Percentiles rank a stretch among this genome's conserved stretches.
Evolutionary conservation across 2,329 filamentous ascomycete species (phyloP).

Genomic region (Allantophomopsis lycopodina): DNA sequence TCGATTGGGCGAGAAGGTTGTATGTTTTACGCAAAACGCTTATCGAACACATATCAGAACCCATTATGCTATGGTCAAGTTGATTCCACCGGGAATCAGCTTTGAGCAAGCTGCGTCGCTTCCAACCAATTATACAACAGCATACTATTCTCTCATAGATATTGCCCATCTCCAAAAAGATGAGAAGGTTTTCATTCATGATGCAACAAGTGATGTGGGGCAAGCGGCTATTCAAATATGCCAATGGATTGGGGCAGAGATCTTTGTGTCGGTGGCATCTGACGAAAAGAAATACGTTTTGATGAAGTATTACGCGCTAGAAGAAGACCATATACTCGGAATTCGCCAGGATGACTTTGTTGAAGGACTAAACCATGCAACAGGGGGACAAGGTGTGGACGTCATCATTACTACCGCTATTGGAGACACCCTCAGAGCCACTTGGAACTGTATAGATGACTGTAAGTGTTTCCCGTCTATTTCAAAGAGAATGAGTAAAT

Average conservation of each 20-base stretch:
- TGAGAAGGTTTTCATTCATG: slow-evolving; percentile 7
- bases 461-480: neutral
- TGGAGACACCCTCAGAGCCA: slow-evolving; percentile 4
- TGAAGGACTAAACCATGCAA: slow-evolving; percentile 11
- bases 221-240: slow-evolving; percentile 7
- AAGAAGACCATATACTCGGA: slow-evolving; percentile 21
- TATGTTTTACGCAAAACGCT: neutral
- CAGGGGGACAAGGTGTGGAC: slow-evolving; percentile 7
- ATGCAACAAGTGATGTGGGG: slow-evolving; percentile 7
- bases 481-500: neutral
- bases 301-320: slow-evolving; percentile 18
- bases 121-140: slow-evolving; percentile 24
- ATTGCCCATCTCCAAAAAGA: slow-evolving; percentile 2
- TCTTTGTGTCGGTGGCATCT: slow-evolving; percentile 26
- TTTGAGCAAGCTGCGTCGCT: slow-evolving; percentile 22
- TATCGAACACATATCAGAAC: neutral
- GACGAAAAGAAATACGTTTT: slow-evolving; percentile 22
- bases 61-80: neutral
- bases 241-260: slow-evolving; percentile 10
- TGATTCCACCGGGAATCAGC: slow-evolving; percentile 20
- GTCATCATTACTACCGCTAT: slow-evolving; percentile 6
- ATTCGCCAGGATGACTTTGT: slow-evolving; percentile 19
- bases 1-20: neutral
- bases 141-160: slow-evolving; percentile 26
- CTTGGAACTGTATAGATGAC: slow-evolving; percentile 3